Evolutionary conservation across 441 rosid genomes (phyloP).

Genomic region (Dalechampia spathulata): DNA sequence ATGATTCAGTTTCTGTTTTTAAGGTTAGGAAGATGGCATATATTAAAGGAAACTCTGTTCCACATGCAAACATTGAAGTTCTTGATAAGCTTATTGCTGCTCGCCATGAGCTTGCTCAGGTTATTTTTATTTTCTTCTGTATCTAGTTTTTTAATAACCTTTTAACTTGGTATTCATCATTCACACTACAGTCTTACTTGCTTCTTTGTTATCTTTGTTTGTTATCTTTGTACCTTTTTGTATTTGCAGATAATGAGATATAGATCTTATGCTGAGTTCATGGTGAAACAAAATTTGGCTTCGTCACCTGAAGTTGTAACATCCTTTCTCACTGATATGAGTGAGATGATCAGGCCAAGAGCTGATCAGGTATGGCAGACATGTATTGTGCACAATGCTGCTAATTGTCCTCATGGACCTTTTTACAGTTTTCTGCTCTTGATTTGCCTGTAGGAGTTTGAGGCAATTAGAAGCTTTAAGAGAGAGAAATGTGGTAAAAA

Average conservation of each 20-base stretch:
- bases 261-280: conserved; percentile 72
- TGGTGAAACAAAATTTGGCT: conserved; percentile 70
- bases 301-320: conserved; percentile 75
- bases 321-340: conserved; percentile 81
- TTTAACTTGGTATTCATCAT: background rate
- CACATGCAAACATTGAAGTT: conserved; percentile 66
- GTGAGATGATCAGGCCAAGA: conserved; percentile 58
- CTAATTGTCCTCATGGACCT: too few relatives aligned
- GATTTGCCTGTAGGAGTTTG: conserved; percentile 52
- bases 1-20: conserved; percentile 7
- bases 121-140: conserved; percentile 17
- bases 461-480: conserved; percentile 57
- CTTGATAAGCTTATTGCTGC: conserved; percentile 72
- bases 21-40: conserved; percentile 84
- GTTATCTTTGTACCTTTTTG: conserved; percentile 20
- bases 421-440: background rate
- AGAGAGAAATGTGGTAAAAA: conserved; percentile 46
- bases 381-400: background rate
- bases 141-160: background rate
- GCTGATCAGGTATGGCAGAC: conserved; percentile 60
- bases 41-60: conserved; percentile 71
- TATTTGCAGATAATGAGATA: conserved; percentile 60
- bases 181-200: background rate
- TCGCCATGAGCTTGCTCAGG: conserved; percentile 92
- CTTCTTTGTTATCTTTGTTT: conserved; percentile 19